Evolutionary conservation across 345 rosid species (phyloP), one percentile per base, ranked within the genome.

Genomic region (Passiflora organensis): DNA sequence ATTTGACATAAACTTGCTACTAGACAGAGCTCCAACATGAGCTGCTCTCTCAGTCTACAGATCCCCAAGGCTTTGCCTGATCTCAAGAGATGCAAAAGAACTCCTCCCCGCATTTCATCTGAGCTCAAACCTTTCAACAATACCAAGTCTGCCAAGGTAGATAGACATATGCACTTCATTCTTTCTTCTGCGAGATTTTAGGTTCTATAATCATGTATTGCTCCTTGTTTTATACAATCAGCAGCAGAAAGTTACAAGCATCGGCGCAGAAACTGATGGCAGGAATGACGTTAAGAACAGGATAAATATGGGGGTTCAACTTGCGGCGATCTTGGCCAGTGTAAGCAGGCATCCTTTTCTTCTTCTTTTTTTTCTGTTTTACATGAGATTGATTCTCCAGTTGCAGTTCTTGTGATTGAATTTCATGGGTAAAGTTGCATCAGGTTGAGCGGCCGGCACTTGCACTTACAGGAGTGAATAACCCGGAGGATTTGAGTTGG

Each of bases 381-480:
- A 41, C n/a, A 10, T 15, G 21, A 32, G 11, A 10, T 21, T 16
- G 6, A 43, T 32, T 1, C 10, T 38, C 10, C 12, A 10, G 28
- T 48, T 1, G 5, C 16, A 14, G 10, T 17, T 51, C 25, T 56
- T 16, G 61, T 2, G 34, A 13, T 32, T 36, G 55, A 32, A 39
- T 32, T 47, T n/a, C 23, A 34, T 39, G 47, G 37, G 32, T 15
- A 21, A 12, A 11, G 1, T 43, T 36, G 4, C 36, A 38, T 16
- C 76, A 91, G 95, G 57, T 74, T 46, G 93, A 76, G 76, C 80
- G 77, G 71, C 91, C 95, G 34, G 91, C 87, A 11, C 34, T 79
- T 13, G 95, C 97, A 17, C 70, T 90, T 38, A 84, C 97, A 0
- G 95, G 95, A 54, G 90, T 79, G 57, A 90, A 90, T 45, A 37